Evolutionary conservation across 2,329 filamentous ascomycete species (phyloP).

Genomic region (Calonectria hongkongensis): DNA sequence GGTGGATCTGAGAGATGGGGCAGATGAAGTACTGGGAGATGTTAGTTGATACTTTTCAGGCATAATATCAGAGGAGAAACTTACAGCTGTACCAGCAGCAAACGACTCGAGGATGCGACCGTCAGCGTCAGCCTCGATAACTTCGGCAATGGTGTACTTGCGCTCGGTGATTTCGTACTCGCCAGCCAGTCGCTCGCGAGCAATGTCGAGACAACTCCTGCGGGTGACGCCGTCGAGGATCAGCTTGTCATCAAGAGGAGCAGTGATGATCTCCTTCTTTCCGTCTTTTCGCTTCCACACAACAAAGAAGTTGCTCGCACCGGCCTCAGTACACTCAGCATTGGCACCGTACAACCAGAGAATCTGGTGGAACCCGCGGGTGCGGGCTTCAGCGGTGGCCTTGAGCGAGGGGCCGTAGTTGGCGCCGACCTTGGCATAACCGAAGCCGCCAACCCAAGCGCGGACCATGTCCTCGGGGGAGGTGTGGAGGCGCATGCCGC

Average conservation of each 20-base stretch:
- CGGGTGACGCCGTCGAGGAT: constrained; percentile 94
- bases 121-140: constrained; percentile 82
- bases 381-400: constrained; percentile 84
- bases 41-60: constrained; percentile 44
- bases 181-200: constrained; percentile 75
- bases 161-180: constrained; percentile 85
- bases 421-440: constrained; percentile 92
- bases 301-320: constrained; percentile 94
- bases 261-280: constrained; percentile 83
- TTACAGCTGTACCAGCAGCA: constrained; percentile 88
- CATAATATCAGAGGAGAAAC: constrained; percentile 57
- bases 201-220: constrained; percentile 84
- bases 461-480: constrained; percentile 88
- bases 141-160: constrained; percentile 87
- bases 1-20: constrained; percentile 80
- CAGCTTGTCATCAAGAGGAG: constrained; percentile 86
- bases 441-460: constrained; percentile 95
- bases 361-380: constrained; percentile 88
- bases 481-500: constrained; percentile 84
- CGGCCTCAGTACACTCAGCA: constrained; percentile 90
- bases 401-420: constrained; percentile 93
- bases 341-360: constrained; percentile 93
- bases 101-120: constrained; percentile 90
- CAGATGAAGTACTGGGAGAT: constrained; percentile 79
- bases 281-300: constrained; percentile 77